Base-by-base conservation (phyloP, 2,329 filamentous ascomycete species). In the Fusarium xylarioides region DNA sequence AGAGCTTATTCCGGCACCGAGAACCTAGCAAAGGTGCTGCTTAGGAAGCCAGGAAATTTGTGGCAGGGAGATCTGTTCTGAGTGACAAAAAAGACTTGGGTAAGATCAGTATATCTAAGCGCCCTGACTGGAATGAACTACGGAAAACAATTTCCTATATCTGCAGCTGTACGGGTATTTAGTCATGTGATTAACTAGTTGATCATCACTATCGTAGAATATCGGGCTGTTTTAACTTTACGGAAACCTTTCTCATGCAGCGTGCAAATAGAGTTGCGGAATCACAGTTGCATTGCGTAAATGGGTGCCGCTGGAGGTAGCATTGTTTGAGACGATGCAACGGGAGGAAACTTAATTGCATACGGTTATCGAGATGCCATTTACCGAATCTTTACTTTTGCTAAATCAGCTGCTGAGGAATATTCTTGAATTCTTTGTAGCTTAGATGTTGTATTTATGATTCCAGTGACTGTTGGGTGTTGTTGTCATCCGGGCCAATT, bases 391-490 rank as follows among this genome's bases (percentile, higher is more conserved):
- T 4, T 7, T 47, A 3, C 5, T 4, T 49, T 26, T 4, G 0
- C 5, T 6, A 14, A 5, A 18, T 18, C 0, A 32, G 2, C 10
- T 9, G 1, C 21, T 10, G 1, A 18, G 21, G 10, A 49, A 6
- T 2, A 50, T 7, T 32, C 3, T 5, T 18, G 2, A 18, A 23
- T 32, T 14, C 3, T 49, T 12, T 4, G 11, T 23, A 19, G 15
- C 11, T 12, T 12, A 11, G 7, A 32, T 18, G 7, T 12, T 49
- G 15, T 3, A 9, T 32, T 14, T 23, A 18, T 9, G 46, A 49
- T 49, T n/a, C 19, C 3, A 32, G 21, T 50, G 21, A 14, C 46
- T 32, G 7, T 3, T 0, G 2, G 15, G 16, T 50, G 3, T n/a
- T 32, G 18, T 18, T 10, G 10, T 49, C 1, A 6, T 10, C 47